phyloP scores from a whole-genome alignment of 768 basidiomycete genomes.

The Naganishia vaughanmartiniae region DNA sequence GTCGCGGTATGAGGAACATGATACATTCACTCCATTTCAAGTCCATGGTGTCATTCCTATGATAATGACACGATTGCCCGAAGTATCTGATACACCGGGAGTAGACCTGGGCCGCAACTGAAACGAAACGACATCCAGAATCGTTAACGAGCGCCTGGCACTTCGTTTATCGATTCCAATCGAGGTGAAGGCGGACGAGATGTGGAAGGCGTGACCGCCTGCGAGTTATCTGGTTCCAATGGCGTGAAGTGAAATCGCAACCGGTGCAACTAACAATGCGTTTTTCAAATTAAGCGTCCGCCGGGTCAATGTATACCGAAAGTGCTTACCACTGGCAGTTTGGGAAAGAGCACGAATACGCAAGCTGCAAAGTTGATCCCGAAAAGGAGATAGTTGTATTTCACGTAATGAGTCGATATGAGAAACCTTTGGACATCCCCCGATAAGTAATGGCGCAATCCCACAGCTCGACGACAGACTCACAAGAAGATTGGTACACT shows the following conservation, averaged over 20 bases:
- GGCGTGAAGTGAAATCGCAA: slow-evolving; percentile 44
- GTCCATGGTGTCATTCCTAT: slow-evolving; percentile 1
- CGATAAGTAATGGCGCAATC: neutral
- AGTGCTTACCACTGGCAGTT: slow-evolving; percentile 78
- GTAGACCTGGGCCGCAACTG: neutral
- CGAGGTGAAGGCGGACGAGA: slow-evolving; percentile 35
- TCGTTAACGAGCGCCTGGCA: neutral
- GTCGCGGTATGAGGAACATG: neutral
- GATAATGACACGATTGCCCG: neutral
- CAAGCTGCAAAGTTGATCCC: slow-evolving; percentile 81
- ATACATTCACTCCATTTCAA: slow-evolving; percentile 54
- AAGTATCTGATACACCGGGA: neutral
- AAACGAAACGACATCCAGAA: no score
- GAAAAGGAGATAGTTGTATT: slow-evolving; percentile 92
- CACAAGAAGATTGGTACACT: slow-evolving; percentile 84
- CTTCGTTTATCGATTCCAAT: slow-evolving; percentile 18
- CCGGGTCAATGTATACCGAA: neutral
- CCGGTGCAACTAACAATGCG: slow-evolving; percentile 39
- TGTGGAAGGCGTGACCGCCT: slow-evolving; percentile 33
- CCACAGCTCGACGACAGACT: slow-evolving; percentile 47
- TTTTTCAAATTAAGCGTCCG: neutral
- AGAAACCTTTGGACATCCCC: slow-evolving; percentile 67
- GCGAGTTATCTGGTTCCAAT: slow-evolving; percentile 26
- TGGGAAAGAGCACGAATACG: slow-evolving; percentile 78
- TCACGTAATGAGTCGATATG: slow-evolving; percentile 95